A percentile compares a stretch with the other conserved stretches of the same genome.
phyloP scores from a whole-genome alignment of 352 stramenopile species.

The Phytophthora foliorum region DNA sequence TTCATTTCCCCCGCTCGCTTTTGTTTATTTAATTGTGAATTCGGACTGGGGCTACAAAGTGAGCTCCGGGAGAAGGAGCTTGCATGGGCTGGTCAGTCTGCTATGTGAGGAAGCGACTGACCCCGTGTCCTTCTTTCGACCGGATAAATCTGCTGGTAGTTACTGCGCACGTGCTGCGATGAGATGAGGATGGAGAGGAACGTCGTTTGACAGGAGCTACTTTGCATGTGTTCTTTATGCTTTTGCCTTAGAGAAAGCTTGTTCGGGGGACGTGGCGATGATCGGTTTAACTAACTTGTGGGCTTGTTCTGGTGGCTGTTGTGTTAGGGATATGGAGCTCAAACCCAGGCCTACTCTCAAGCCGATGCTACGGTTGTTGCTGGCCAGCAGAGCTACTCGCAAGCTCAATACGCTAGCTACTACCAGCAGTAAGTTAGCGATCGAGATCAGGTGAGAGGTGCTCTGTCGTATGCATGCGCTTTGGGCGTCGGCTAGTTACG shows the following conservation, averaged over 20 bases:
- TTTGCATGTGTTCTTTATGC: slow-evolving; percentile 43
- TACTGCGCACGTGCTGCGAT: slow-evolving; percentile 37
- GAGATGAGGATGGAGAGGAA: slow-evolving; percentile 35
- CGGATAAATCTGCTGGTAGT: slow-evolving; percentile 33
- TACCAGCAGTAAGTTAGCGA: slow-evolving; percentile 62
- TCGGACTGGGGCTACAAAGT: slow-evolving; percentile 22
- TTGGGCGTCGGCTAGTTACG: background rate
- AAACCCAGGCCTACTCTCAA: slow-evolving; percentile 59
- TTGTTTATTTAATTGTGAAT: slow-evolving; percentile 43
- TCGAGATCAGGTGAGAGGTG: slow-evolving; percentile 3
- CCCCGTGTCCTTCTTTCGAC: slow-evolving; percentile 42
- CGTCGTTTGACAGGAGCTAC: slow-evolving; percentile 37
- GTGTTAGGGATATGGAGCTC: slow-evolving; percentile 64
- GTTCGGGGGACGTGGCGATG: slow-evolving; percentile 17
- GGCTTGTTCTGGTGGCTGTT: slow-evolving; percentile 22
- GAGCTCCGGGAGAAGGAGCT: slow-evolving; percentile 29
- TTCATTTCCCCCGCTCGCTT: slow-evolving; percentile 26
- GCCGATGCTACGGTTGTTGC: slow-evolving; percentile 37
- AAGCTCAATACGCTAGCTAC: slow-evolving; percentile 75
- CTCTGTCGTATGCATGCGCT: background rate
- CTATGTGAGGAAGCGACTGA: slow-evolving; percentile 31
- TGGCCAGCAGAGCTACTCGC: slow-evolving; percentile 50
- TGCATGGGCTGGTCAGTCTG: slow-evolving; percentile 23
- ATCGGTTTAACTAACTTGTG: slow-evolving; percentile 23
- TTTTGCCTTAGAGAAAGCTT: slow-evolving; percentile 26